Evolutionary conservation across 1,284 basidiomycete species (phyloP).

Genomic region (Ceratobasidium sp.): DNA sequence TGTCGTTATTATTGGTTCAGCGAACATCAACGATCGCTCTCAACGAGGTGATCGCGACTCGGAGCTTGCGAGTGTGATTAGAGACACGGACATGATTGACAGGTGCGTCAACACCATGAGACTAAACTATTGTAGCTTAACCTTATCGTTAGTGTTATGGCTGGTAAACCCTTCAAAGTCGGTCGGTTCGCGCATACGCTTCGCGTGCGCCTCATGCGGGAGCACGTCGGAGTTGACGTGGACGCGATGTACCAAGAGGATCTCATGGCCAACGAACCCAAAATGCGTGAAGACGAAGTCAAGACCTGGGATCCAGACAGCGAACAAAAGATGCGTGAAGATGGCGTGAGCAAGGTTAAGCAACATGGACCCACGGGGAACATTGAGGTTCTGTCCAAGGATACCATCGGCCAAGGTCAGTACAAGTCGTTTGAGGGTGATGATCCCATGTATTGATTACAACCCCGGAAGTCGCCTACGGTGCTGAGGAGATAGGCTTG

Average conservation of each 20-base stretch:
- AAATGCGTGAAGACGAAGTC: conserved; percentile 61
- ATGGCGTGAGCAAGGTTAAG: conserved; percentile 52
- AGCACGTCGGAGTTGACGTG: conserved; percentile 95
- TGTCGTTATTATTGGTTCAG: conserved; percentile 97
- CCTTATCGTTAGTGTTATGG: conserved; percentile 65
- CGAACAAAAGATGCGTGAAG: conserved; percentile 64
- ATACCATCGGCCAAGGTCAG: conserved; percentile 61
- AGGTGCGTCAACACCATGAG: conserved; percentile 58
- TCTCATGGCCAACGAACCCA: conserved; percentile 65
- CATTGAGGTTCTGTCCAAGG: conserved; percentile 43
- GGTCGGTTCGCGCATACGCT: conserved; percentile 96
- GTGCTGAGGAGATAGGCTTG: conserved; percentile 42
- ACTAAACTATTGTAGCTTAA: not conserved
- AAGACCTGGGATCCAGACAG: conserved; percentile 81
- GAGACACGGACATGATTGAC: conserved; percentile 97
- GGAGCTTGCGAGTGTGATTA: conserved; percentile 89
- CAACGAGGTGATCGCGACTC: conserved; percentile 97
- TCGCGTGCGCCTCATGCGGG: conserved; percentile 92
- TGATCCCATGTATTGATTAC: not conserved
- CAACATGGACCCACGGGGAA: conserved; percentile 42
- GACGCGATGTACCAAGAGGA: conserved; percentile 85
- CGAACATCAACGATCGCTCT: conserved; percentile 98
- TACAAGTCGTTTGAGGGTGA: not conserved
- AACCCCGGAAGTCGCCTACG: conserved; percentile 35
- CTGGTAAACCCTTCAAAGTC: conserved; percentile 92